Evolutionary conservation across 306 rosid species (phyloP).

Genomic region (Vigna nakashimae): DNA sequence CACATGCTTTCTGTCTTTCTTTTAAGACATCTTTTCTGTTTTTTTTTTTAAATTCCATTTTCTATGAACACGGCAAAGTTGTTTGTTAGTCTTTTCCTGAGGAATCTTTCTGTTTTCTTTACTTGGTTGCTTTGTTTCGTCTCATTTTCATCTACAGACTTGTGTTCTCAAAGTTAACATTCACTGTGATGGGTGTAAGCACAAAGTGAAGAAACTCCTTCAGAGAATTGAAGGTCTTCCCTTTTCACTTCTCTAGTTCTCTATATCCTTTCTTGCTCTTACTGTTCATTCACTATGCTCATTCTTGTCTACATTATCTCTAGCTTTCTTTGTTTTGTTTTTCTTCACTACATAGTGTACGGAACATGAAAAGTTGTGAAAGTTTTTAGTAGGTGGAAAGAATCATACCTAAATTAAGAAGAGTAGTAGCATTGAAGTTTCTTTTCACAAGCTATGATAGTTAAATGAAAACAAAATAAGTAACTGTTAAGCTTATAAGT

Average conservation of each 20-base stretch:
- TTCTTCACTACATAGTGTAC: conserved; percentile 3
- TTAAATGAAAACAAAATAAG: not conserved
- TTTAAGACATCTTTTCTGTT: conserved; percentile 15
- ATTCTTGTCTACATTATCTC: conserved; percentile 26
- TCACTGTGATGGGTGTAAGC: conserved; percentile 99
- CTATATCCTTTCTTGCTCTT: conserved; percentile 32
- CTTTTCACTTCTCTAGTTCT: conserved; percentile 26
- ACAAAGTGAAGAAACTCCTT: conserved; percentile 95
- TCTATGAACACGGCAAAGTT: conserved; percentile 41
- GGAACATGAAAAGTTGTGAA: not conserved
- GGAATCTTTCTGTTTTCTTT: conserved; percentile 52
- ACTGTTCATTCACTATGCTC: conserved; percentile 39
- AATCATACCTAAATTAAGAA: not conserved
- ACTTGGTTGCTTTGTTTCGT: conserved; percentile 48
- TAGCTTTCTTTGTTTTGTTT: conserved; percentile 23
- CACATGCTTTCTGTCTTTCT: conserved; percentile 48
- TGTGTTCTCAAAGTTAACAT: conserved; percentile 90
- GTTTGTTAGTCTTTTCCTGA: conserved; percentile 51
- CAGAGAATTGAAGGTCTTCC: conserved; percentile 92
- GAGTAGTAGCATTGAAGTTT: not conserved
- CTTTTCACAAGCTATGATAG: not conserved
- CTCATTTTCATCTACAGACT: conserved; percentile 62
- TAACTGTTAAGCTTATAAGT: not conserved
- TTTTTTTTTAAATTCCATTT: conserved; percentile 20
- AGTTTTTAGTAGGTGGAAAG: not conserved